Evolutionary conservation across 2,329 filamentous ascomycete species (phyloP), one percentile per base, ranked within the genome.

Genomic region (Sclerotinia borealis): DNA sequence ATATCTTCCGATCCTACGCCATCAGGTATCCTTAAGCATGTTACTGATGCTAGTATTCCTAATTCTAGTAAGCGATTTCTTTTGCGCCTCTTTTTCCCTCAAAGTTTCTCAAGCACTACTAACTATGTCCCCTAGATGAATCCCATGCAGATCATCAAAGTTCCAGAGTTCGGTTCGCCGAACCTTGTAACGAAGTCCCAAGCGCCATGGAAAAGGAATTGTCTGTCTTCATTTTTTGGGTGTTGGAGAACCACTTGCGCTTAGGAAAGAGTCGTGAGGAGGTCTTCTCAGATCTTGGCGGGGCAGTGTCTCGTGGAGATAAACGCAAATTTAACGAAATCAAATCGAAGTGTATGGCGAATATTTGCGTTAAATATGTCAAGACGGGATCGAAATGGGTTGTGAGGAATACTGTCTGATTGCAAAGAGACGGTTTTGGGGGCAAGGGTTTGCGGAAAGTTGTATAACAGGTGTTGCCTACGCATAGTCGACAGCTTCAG

Each of bases 311-410:
- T 41, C 2, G 13, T 29, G 36, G 51, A 41, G 36, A 55, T 10
- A n/a, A 19, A 27, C 39, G 13, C 11, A 27, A 41, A 29, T 55
- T 55, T 11, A 29, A 41, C 51, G 8, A 27, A 27, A 41, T 41
- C 17, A 55, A 27, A 25, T 19, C 51, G 15, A n/a, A 41, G 3
- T 55, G 34, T 19, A 55, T 55, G 37, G 51, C 51, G 51, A 4
- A 55, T 19, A 27, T 55, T 41, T 55, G 9, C 13, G 8, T 6
- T 13, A 39, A 13, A 41, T 55, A 55, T 29, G 15, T 4, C 2
- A 55, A 55, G 34, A 55, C n/a, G 17, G 34, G 51, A 55, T 54
- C 51, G 17, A 17, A 37, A 52, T 52, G 19, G 50, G 50, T 52
- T 37, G n/a, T 52, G 29, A 52, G 50, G 50, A 37, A 45, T 25